Conservation (phyloP, 2,329 filamentous ascomycete species). For the Rosellinia necatrix region DNA sequence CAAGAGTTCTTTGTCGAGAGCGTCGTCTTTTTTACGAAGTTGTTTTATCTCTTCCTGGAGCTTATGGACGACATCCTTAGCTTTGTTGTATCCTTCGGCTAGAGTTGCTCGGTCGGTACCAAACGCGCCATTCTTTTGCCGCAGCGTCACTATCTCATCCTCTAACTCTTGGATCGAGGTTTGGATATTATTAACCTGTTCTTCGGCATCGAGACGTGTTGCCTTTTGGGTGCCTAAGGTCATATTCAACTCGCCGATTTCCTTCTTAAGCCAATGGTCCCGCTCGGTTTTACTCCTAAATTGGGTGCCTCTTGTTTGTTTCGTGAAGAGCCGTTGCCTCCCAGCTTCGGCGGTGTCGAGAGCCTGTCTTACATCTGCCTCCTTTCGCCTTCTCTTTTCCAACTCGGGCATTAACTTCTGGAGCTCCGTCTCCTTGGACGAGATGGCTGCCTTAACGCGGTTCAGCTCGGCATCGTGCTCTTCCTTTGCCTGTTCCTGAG, state of each 20-base stretch:
- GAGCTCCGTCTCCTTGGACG: slow-evolving; percentile 76
- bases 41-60: slow-evolving; percentile 86
- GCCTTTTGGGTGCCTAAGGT: slow-evolving; percentile 81
- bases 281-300: slow-evolving; percentile 89
- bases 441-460: slow-evolving; percentile 74
- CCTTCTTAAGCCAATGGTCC: slow-evolving; percentile 78
- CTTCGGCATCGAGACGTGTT: slow-evolving; percentile 80
- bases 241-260: slow-evolving; percentile 79
- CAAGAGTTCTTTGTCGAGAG: slow-evolving; percentile 75
- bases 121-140: slow-evolving; percentile 77
- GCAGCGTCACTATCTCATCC: slow-evolving; percentile 70
- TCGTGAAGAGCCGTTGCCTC: slow-evolving; percentile 81
- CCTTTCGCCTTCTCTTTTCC: slow-evolving; percentile 72
- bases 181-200: slow-evolving; percentile 77
- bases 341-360: slow-evolving; percentile 77
- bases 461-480: slow-evolving; percentile 74
- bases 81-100: slow-evolving; percentile 73
- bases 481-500: slow-evolving; percentile 72
- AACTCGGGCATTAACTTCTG: slow-evolving; percentile 76
- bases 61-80: slow-evolving; percentile 77
- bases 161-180: slow-evolving; percentile 73
- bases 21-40: slow-evolving; percentile 87
- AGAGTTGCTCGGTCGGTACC: slow-evolving; percentile 74
- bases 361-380: slow-evolving; percentile 70
- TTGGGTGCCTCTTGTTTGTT: slow-evolving; percentile 85